Base-by-base conservation (phyloP, 805 yeast genomes). In the Yamadazyma akitaensis region DNA sequence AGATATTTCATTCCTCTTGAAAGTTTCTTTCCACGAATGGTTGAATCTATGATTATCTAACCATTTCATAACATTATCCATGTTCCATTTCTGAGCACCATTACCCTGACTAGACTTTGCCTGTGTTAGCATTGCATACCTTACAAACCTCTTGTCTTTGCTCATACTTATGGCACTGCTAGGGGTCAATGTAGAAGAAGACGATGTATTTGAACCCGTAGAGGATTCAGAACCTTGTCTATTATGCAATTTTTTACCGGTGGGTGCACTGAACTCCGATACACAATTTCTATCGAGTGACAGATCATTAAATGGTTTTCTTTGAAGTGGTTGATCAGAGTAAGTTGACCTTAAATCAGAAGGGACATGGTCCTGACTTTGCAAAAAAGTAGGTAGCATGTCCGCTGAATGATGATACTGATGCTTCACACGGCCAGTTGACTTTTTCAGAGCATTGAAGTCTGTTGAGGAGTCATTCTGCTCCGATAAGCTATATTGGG, bases 21-120 rank as follows among this genome's bases (percentile, higher is more conserved):
- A 85, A 14, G 82, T 76, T 4, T 72, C 77, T n/a, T 77, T 69
- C 97, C 97, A 90, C 12, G 83, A 70, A 3, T 75, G 77, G 53
- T 85, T 84, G 64, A 90, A 90, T 17, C 77, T 73, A 60, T 89
- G 76, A n/a, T 63, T 55, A 7, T 76, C 82, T 21, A 90, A 70
- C 95, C 96, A 90, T 40, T 67, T 60, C 0, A 73, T 49, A 0
- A 89, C 91, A 43, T 85, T 72, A n/a, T 75, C 80, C 51, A 77
- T 67, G 1, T 84, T 80, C 97, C 97, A 89, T 48, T 80, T 83
- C 5, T 72, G 73, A 1, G 85, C 80, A 44, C 72, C 72, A 28
- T 70, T 69, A 14, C 51, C 51, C 13, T 48, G 45, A 12, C 52
- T 33, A 16, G 50, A 33, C 17, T 57, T 54, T 3, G 65, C 53